Evolutionary conservation across 768 basidiomycete species (phyloP), one percentile per base, ranked within the genome.

Genomic region (Tricholoma saponaceum): DNA sequence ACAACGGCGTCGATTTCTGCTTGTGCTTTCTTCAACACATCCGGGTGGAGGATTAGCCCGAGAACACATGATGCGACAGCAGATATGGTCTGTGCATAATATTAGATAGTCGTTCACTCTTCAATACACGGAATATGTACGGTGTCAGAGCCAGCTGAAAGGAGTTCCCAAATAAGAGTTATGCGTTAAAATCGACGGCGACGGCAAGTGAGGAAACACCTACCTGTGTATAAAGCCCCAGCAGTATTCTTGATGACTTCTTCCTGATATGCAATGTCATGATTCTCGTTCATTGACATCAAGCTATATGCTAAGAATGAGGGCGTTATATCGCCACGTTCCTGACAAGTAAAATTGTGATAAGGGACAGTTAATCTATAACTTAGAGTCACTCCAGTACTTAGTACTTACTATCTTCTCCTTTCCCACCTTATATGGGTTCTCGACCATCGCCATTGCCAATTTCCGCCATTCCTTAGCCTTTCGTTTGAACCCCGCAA

Each of bases 381-480:
- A 41, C 57, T 43, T 10, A 25, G 52, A 39, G 23, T 35, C 33
- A 37, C 23, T 8, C 23, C 23, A 14, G 33, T 26, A 47, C 52
- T 52, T 25, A 14, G 33, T 26, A 47, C 52, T 52, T 25, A 52
- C 52, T 32, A 52, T 18, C 12, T 52, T 41, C 52, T 39, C 39
- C 35, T 41, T 35, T 22, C 33, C 52, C 22, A 39, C 52, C 20
- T 52, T 35, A 23, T 37, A 37, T 10, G 52, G 52, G 52, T 41
- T 35, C 52, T 41, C 33, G 52, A 52, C 20, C 52, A 55, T 55
- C 20, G 30, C 54, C 23, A 26, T 37, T 28, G 54, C 54, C 25
- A 43, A 39, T 39, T 55, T 32, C 44, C 66, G 67, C 74, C 78
- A 80, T 60, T 72, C 69, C 37, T 64, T 67, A 0, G 79, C 80